These are phyloP conservation scores for Cladosporium sp. DNA, from an alignment of 2,329 filamentous ascomycete species.

Conservation along the genomic window DNA sequence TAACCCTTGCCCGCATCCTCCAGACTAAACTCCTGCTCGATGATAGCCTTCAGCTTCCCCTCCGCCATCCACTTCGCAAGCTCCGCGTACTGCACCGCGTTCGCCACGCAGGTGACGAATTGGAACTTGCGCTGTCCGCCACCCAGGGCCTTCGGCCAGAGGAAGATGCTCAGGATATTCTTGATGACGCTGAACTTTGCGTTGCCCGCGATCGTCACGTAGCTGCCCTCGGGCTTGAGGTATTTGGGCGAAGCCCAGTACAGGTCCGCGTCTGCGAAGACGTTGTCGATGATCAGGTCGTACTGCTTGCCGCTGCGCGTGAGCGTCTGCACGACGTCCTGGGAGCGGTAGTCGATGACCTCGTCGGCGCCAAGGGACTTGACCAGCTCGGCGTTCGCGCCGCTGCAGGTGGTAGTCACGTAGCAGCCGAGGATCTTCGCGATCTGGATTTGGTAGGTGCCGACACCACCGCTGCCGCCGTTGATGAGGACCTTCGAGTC, in stretches of 20 bases:
- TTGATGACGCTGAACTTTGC: slow-evolving; percentile 27
- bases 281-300: slow-evolving; percentile 51
- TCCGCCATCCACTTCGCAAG: slow-evolving; percentile 52
- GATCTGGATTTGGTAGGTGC: slow-evolving; percentile 55
- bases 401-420: slow-evolving; percentile 54
- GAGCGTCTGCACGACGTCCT: slow-evolving; percentile 43
- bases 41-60: slow-evolving; percentile 51
- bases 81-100: slow-evolving; percentile 41
- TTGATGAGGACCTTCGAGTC: slow-evolving; percentile 56
- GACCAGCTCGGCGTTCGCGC: slow-evolving; percentile 50
- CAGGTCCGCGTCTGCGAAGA: slow-evolving; percentile 44
- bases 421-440: slow-evolving; percentile 54
- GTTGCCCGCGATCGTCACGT: slow-evolving; percentile 46
- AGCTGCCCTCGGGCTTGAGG: slow-evolving; percentile 44
- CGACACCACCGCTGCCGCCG: slow-evolving; percentile 56
- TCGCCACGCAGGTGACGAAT: slow-evolving; percentile 34
- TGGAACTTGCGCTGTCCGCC: slow-evolving; percentile 44
- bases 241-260: slow-evolving; percentile 50
- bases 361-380: slow-evolving; percentile 55
- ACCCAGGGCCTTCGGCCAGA: slow-evolving; percentile 44
- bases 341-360: slow-evolving; percentile 52
- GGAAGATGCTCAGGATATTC: slow-evolving; percentile 32
- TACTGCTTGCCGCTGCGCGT: slow-evolving; percentile 42
- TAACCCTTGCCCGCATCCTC: slow-evolving; percentile 53
- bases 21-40: slow-evolving; percentile 52